Conservation (phyloP, 306 rosid species). For the Cyclanthera cordifolia region DNA sequence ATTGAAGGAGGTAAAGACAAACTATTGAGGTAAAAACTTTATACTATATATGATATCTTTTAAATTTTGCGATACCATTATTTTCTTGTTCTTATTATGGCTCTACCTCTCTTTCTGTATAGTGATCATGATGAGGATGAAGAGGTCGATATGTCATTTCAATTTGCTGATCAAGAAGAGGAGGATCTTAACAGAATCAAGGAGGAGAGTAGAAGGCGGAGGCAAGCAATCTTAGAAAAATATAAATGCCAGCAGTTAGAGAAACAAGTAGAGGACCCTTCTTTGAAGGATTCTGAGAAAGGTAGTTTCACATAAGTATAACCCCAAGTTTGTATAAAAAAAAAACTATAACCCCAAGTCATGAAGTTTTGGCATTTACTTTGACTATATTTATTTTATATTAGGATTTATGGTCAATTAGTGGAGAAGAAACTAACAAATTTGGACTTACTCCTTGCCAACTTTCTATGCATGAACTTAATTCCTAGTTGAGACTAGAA, state of each 20-base stretch:
- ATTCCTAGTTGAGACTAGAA: neutral
- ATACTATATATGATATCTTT: neutral
- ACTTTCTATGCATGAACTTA: neutral
- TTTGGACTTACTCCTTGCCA: neutral
- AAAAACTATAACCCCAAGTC: neutral
- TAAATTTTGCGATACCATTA: neutral
- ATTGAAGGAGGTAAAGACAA: conserved; percentile 13
- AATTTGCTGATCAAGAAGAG: conserved; percentile 73
- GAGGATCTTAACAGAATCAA: conserved; percentile 81
- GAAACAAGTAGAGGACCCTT: conserved; percentile 31
- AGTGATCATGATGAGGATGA: conserved; percentile 58
- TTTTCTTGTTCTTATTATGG: neutral
- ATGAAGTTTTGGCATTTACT: neutral
- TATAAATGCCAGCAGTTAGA: conserved; percentile 42
- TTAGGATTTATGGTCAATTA: too few relatives aligned
- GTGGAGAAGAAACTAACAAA: neutral
- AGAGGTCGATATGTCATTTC: conserved; percentile 41
- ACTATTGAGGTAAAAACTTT: conserved; percentile 30
- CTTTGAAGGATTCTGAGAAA: conserved; percentile 27
- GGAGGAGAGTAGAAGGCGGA: conserved; percentile 85
- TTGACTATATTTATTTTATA: neutral
- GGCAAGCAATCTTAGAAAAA: conserved; percentile 85
- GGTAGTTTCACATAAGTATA: conserved; percentile 35
- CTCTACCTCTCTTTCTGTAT: conserved; percentile 5
- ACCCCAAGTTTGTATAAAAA: too few relatives aligned